A percentile compares a stretch with the other conserved stretches of the same genome.
phyloP scores from a whole-genome alignment of 2,329 filamentous ascomycete species.

The Trichoderma gracile region DNA sequence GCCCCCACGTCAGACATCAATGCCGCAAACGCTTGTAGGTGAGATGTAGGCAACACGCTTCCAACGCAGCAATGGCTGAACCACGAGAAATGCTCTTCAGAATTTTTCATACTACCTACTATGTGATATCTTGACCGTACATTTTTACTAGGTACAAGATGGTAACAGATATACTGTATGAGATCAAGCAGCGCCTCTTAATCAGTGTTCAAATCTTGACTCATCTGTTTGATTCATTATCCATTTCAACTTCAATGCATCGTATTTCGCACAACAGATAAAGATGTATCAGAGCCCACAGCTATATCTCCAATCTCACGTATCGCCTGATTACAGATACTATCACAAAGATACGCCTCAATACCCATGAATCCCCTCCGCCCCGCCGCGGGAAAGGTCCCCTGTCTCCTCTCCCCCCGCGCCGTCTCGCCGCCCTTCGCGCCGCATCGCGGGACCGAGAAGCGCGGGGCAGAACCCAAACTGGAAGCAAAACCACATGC shows the following conservation, averaged over 20 bases:
- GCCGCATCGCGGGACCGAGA: slow-evolving; percentile 4
- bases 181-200: no score
- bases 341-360: no score
- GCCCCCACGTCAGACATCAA: background rate
- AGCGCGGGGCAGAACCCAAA: slow-evolving; percentile 13
- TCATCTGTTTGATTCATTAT: background rate
- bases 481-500: slow-evolving; percentile 12
- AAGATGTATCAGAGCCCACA: background rate
- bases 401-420: background rate
- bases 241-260: background rate
- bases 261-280: background rate
- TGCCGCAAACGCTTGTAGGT: background rate
- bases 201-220: background rate
- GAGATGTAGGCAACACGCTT: background rate
- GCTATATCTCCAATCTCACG: background rate
- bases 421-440: slow-evolving; percentile 4
- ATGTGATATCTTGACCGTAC: no score
- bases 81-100: no score
- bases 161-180: no score
- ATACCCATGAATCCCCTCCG: background rate
- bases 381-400: slow-evolving; percentile 1
- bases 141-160: no score
- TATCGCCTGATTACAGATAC: background rate
- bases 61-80: background rate
- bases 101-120: no score